phyloP scores from a whole-genome alignment of 805 yeast species.

The Scheffersomyces stipitis region DNA sequence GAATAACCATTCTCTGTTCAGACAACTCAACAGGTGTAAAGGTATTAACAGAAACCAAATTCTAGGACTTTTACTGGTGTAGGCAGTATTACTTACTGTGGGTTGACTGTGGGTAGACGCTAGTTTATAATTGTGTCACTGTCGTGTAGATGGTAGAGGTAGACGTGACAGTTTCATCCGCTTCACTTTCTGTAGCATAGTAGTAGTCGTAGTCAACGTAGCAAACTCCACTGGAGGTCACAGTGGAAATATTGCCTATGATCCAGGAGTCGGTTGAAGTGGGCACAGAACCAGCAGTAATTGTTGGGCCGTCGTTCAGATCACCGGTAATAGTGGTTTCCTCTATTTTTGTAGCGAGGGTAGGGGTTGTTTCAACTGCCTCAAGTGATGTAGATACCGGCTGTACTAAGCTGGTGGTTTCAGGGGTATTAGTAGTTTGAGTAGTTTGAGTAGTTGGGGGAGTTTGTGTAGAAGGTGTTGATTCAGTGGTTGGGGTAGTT shows the following conservation, averaged over 20 bases:
- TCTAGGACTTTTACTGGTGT: too few species aligned
- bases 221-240: conserved; percentile 31
- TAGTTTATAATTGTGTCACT: conserved; percentile 21
- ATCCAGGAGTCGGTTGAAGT: conserved; percentile 29
- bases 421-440: conserved; percentile 11
- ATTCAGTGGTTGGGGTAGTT: conserved; percentile 1
- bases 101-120: too few species aligned
- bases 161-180: conserved; percentile 34
- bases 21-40: too few species aligned
- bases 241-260: conserved; percentile 33
- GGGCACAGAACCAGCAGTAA: conserved; percentile 22
- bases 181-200: conserved; percentile 19
- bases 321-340: conserved; percentile 10
- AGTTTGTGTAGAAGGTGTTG: conserved; percentile 2
- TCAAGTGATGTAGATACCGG: conserved; percentile 8
- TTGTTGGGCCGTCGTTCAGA: conserved; percentile 23
- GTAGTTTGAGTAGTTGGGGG: conserved; percentile 5
- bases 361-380: conserved; percentile 8
- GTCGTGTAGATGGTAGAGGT: conserved; percentile 37
- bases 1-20: too few species aligned
- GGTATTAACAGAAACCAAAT: too few species aligned
- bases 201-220: conserved; percentile 38
- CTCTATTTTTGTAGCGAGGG: too few species aligned
- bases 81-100: too few species aligned
- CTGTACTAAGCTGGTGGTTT: conserved; percentile 6